Evolutionary conservation across 179 eudicot species (phyloP).

Genomic region (Drosera spatulata): DNA sequence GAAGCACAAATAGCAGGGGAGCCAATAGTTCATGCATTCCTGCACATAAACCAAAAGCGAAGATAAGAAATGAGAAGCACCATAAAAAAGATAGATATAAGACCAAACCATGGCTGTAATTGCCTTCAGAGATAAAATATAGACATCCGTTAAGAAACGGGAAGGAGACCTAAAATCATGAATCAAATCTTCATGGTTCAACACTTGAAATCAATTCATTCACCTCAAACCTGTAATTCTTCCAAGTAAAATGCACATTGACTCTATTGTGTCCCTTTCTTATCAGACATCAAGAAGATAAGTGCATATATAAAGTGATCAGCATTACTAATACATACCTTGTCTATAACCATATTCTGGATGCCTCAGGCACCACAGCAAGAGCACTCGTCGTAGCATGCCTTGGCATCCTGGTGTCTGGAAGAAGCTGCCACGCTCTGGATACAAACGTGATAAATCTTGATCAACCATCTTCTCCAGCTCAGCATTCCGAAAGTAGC

Average conservation of each 20-base stretch:
- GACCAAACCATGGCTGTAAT: background rate
- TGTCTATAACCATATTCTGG: constrained; percentile 95
- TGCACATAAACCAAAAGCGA: constrained; percentile 15
- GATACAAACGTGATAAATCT: constrained; percentile 92
- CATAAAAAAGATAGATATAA: background rate
- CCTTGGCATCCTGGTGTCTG: constrained; percentile 89
- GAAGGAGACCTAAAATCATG: too few species aligned
- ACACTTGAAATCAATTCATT: too few species aligned
- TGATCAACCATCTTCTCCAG: constrained; percentile 89
- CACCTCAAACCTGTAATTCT: too few species aligned
- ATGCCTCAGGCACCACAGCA: constrained; percentile 93
- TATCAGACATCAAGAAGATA: background rate
- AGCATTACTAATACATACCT: constrained; percentile 33
- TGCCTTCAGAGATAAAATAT: background rate
- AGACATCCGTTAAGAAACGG: too few species aligned
- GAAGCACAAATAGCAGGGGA: constrained; percentile 79
- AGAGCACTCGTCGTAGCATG: constrained; percentile 75
- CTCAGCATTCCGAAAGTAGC: constrained; percentile 89
- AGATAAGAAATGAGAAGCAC: background rate
- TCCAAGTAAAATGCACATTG: background rate
- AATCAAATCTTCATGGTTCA: too few species aligned
- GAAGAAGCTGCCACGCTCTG: constrained; percentile 89
- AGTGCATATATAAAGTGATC: background rate
- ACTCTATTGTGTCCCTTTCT: background rate
- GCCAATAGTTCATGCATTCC: constrained; percentile 99